Evolutionary conservation across 768 basidiomycete species (phyloP), one percentile per base, ranked within the genome.

Genomic region (Vishniacozyma victoriae): DNA sequence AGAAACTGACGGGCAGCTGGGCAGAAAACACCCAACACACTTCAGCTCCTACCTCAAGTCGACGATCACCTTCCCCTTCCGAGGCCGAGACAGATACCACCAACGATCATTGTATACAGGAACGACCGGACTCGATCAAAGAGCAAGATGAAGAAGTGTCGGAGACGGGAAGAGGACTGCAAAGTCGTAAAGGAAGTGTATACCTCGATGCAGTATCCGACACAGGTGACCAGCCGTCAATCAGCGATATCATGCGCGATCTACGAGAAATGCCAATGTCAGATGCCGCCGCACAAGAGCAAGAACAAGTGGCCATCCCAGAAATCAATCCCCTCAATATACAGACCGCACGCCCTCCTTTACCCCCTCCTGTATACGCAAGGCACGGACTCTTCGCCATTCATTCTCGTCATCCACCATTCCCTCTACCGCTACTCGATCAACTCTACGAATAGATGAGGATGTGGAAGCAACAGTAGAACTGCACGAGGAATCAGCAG

Each of bases 401-500:
- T 33, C 29, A 33, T 9, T 33, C 29, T n/a, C 29, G n/a, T n/a
- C n/a, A n/a, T n/a, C 29, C 29, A 33, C 29, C 29, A 9, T 9
- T 9, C 29, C 29, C 29, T 9, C 9, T 9, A n/a, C 29, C 29
- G 9, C 29, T 33, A 9, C 29, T 9, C 9, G 9, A 39, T 9
- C 37, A 7, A 20, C 14, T 39, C 37, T 39, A 39, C 37, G 15
- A 18, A 20, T 11, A 23, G 24, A 41, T 20, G 41, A 25, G 12
- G 18, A 41, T 14, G 44, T 84, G 1, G 86, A 89, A 59, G 91
- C 90, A 12, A 81, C 89, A 3, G 85, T 96, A 35, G 81, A 90
- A 18, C 79, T 96, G 44, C 86, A 86, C 55, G 91, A 96, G 72
- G 91, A 95, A 74, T 82, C 82, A 80, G 87, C 91, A 2, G 79